A percentile compares a stretch with the other conserved stretches of the same genome.
Evolutionary conservation across 441 rosid genomes (phyloP).

Genomic region (Erysimum cheiri): DNA sequence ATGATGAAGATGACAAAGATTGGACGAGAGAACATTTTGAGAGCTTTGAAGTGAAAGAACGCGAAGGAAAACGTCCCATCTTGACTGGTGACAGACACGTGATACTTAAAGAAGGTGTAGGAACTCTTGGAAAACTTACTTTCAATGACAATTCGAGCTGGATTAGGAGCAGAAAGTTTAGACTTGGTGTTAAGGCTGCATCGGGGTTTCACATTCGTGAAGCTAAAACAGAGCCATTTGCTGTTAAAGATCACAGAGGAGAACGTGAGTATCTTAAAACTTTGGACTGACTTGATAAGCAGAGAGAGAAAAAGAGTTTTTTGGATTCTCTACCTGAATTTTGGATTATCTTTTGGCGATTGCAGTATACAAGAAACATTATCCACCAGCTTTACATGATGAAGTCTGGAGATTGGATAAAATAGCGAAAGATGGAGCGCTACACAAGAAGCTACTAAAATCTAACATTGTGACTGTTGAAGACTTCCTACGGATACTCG

Average conservation of each 20-base stretch:
- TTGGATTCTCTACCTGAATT: conserved; percentile 7
- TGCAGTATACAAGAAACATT: conserved; percentile 95
- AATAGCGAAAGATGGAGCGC: conserved; percentile 93
- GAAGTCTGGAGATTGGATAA: conserved; percentile 99
- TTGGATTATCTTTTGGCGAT: conserved; percentile 16
- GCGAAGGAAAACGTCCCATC: conserved; percentile 90
- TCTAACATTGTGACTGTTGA: conserved; percentile 68
- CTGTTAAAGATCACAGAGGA: conserved; percentile 97
- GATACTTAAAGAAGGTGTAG: conserved; percentile 90
- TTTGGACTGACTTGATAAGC: conserved; percentile 11
- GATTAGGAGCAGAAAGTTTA: conserved; percentile 98
- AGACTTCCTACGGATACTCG: conserved; percentile 84
- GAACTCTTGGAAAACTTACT: conserved; percentile 89
- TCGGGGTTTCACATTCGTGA: conserved; percentile 78
- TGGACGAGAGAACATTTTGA: conserved; percentile 89
- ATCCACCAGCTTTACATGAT: conserved; percentile 89
- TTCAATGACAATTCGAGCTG: conserved; percentile 99
- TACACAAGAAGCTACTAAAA: conserved; percentile 81
- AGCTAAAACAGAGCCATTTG: conserved; percentile 94
- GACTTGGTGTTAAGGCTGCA: conserved; percentile 84
- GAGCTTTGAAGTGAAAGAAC: conserved; percentile 84
- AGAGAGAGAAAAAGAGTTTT: background rate
- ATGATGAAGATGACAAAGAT: conserved; percentile 69
- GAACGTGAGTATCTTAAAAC: conserved; percentile 67
- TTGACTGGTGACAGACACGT: conserved; percentile 84